Base-by-base conservation (phyloP, 2,329 filamentous ascomycete genomes). In the Botryosphaeria dothidea region DNA sequence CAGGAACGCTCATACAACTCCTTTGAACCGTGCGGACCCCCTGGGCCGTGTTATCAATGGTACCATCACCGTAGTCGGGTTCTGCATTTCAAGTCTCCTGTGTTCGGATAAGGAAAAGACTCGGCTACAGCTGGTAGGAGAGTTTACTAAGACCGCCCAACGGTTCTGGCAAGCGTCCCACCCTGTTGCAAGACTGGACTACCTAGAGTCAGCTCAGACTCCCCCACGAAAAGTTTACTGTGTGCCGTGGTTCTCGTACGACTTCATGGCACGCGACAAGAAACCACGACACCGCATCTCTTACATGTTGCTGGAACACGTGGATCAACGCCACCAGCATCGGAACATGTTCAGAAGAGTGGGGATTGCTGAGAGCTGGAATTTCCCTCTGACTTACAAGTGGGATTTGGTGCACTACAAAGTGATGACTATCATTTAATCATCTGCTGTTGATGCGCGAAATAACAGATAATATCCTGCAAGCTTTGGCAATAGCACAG, bases 181-280 rank as follows among this genome's bases (percentile, higher is more conserved):
- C 1, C 54, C 54, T 11, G n/a, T 29, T 19, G 54, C 38, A 11
- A 45, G 25, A 21, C 17, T 43, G 17, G 38, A 58, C n/a, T 15
- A 45, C 7, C 11, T 29, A n/a, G 36, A 58, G 5, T n/a, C 23
- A 9, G 36, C 25, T 0, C 23, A 34, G 3, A 31, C 21, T 36
- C 45, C 45, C 17, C 25, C 54, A 11, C 36, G 25, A 17, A 27
- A 34, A 34, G 17, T 58, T 6, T 58, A 21, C 15, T 58, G 54
- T 17, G 38, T 58, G 25, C 54, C 54, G 19, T 58, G 54, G 54
- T 58, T 58, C n/a, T 58, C 54, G 3, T 58, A 43, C 38, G 54
- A 58, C 25, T 58, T 58, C 36, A 29, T 29, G n/a, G 19, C 38
- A 8, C 38, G 54, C 5, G 54, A 58, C 9, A 45, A 31, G 36